phyloP scores from a whole-genome alignment of 805 yeast genomes.

The Candida loeiensis region DNA sequence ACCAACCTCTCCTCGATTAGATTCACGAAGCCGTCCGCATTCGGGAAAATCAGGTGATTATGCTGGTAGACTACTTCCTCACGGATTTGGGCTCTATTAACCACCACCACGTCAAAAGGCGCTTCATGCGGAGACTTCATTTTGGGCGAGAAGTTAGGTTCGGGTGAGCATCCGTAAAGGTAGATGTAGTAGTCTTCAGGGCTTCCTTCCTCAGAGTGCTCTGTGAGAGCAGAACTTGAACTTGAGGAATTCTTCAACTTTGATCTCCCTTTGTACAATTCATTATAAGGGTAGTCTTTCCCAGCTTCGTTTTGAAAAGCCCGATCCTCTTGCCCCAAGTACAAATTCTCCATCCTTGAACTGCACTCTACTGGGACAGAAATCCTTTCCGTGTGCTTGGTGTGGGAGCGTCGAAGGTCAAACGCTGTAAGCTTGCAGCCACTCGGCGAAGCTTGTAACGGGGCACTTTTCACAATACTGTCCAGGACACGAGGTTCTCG shows the following conservation, averaged over 20 bases:
- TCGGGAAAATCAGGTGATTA: conserved; percentile 12
- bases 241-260: conserved; percentile 11
- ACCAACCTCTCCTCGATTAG: conserved; percentile 30
- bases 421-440: too few relatives aligned
- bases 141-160: conserved; percentile 11
- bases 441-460: too few relatives aligned
- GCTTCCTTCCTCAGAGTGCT: not conserved
- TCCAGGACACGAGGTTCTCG: too few relatives aligned
- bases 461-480: too few relatives aligned
- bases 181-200: conserved; percentile 1
- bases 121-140: conserved; percentile 20
- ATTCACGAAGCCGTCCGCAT: conserved; percentile 18
- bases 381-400: too few relatives aligned
- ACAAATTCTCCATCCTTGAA: not conserved
- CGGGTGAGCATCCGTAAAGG: conserved; percentile 7
- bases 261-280: conserved; percentile 3
- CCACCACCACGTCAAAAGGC: conserved; percentile 15
- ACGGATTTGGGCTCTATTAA: conserved; percentile 6
- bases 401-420: too few relatives aligned
- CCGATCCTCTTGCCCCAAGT: too few relatives aligned
- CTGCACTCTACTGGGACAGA: conserved; percentile 1
- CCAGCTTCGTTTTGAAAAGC: too few relatives aligned
- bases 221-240: conserved; percentile 1
- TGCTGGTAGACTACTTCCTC: conserved; percentile 10
- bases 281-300: conserved; percentile 9